Conservation (phyloP, 2,329 filamentous ascomycete genomes). For the Aspergillus pseudotamarii region DNA sequence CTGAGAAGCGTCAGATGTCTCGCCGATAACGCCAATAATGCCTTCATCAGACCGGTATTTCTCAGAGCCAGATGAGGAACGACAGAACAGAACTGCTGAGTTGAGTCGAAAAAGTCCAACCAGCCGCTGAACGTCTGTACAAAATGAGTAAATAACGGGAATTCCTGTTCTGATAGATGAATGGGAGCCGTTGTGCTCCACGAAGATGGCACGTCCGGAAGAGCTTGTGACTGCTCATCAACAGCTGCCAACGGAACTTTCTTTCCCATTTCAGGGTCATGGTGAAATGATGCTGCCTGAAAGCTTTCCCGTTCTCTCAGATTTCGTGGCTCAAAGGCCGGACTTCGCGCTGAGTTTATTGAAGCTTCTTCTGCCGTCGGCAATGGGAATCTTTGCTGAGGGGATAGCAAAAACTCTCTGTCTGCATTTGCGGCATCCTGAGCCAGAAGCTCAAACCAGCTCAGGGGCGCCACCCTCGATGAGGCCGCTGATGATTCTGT, state of each 20-base stretch:
- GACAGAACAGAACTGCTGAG: slow-evolving; percentile 41
- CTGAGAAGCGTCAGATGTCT: slow-evolving; percentile 50
- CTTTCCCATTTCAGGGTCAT: slow-evolving; percentile 20
- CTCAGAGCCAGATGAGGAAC: slow-evolving; percentile 49
- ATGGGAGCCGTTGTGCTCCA: slow-evolving; percentile 18
- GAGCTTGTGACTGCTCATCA: slow-evolving; percentile 1
- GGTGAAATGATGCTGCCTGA: slow-evolving; percentile 21
- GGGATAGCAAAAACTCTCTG: slow-evolving; percentile 18
- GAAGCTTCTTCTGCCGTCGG: slow-evolving; percentile 25
- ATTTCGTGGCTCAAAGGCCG: slow-evolving; percentile 11
- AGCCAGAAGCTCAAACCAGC: slow-evolving; percentile 50
- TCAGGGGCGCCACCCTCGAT: slow-evolving; percentile 48
- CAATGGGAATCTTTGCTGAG: slow-evolving; percentile 20
- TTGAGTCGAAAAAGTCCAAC: slow-evolving; percentile 50
- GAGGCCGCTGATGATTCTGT: slow-evolving; percentile 37
- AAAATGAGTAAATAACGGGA: slow-evolving; percentile 19
- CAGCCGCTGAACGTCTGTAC: slow-evolving; percentile 33
- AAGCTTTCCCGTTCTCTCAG: slow-evolving; percentile 22
- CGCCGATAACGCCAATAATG: slow-evolving; percentile 59
- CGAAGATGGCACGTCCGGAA: slow-evolving; percentile 18
- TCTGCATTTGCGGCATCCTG: slow-evolving; percentile 25
- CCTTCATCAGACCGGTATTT: slow-evolving; percentile 61
- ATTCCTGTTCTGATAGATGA: slow-evolving; percentile 14
- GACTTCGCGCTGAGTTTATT: slow-evolving; percentile 10
- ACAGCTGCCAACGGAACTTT: slow-evolving; percentile 28